Evolutionary conservation across 371 early-diverging fungal genomes (phyloP).

Genomic region (Mucor velutinosus): DNA sequence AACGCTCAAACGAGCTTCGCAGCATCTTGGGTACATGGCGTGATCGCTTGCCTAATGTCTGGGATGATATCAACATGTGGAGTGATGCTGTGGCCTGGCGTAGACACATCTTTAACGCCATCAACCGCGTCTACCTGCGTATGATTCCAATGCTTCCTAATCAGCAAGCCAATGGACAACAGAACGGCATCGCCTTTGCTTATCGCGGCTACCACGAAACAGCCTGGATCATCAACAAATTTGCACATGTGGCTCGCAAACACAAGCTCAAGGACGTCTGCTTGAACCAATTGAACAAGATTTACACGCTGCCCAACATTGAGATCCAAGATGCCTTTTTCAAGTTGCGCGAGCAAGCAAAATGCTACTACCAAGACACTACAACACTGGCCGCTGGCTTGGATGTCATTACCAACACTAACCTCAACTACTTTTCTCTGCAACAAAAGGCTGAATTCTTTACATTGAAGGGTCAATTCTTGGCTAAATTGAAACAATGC

Average conservation of each 20-base stretch:
- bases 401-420: conserved; percentile 99
- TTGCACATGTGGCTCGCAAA: conserved; percentile 97
- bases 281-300: conserved; percentile 89
- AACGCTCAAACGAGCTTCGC: conserved; percentile 87
- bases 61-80: conserved; percentile 98
- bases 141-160: conserved; percentile 72
- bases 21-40: conserved; percentile 94
- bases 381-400: conserved; percentile 89
- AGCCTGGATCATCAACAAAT: conserved; percentile 99
- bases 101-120: conserved; percentile 93
- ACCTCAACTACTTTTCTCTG: conserved; percentile 91
- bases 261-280: conserved; percentile 95
- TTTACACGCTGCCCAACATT: conserved; percentile 99
- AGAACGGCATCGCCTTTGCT: conserved; percentile 79
- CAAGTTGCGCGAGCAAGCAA: conserved; percentile 98
- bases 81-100: conserved; percentile 98
- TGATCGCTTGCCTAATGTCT: conserved; percentile 94
- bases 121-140: conserved; percentile 94
- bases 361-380: conserved; percentile 90
- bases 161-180: conserved; percentile 53
- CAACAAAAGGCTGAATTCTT: conserved; percentile 98
- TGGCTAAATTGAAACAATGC: conserved; percentile 80
- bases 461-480: conserved; percentile 93
- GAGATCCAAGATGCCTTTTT: conserved; percentile 98
- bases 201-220: conserved; percentile 99